Percentiles rank a stretch among this genome's conserved stretches.
These are phyloP conservation scores for Saturnispora galanensis DNA, from an alignment of 805 yeast genomes.

Conservation along the genomic window DNA sequence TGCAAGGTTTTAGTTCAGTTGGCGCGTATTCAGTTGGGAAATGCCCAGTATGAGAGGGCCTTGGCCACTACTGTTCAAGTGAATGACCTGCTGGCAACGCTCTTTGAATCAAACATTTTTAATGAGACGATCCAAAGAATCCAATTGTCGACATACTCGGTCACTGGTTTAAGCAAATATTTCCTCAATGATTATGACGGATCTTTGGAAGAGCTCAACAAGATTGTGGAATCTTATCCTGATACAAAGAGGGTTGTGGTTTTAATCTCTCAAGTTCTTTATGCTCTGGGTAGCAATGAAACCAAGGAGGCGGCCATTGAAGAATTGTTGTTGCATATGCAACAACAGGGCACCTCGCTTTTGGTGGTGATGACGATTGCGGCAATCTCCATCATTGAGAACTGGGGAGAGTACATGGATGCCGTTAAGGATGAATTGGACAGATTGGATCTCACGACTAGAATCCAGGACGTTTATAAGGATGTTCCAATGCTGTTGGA, in stretches of 20 bases:
- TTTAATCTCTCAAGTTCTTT: conserved; percentile 68
- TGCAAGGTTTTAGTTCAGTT: conserved; percentile 57
- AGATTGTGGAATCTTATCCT: conserved; percentile 46
- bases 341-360: conserved; percentile 54
- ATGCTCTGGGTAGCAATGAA: conserved; percentile 66
- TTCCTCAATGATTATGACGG: conserved; percentile 53
- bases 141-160: conserved; percentile 51
- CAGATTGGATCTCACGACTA: conserved; percentile 35
- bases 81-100: conserved; percentile 35
- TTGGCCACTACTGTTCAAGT: conserved; percentile 51
- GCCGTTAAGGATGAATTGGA: conserved; percentile 60
- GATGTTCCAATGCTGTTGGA: conserved; percentile 51
- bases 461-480: conserved; percentile 38
- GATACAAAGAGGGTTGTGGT: conserved; percentile 60
- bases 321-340: conserved; percentile 61
- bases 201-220: conserved; percentile 58
- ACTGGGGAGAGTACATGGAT: conserved; percentile 44
- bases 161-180: conserved; percentile 63
- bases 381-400: conserved; percentile 62
- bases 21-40: conserved; percentile 63
- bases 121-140: conserved; percentile 25
- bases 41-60: conserved; percentile 44
- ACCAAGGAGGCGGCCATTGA: conserved; percentile 78
- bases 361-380: conserved; percentile 66
- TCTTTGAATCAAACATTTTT: conserved; percentile 27